Conservation (phyloP, 768 basidiomycete genomes). For the Ramaria sp. region DNA sequence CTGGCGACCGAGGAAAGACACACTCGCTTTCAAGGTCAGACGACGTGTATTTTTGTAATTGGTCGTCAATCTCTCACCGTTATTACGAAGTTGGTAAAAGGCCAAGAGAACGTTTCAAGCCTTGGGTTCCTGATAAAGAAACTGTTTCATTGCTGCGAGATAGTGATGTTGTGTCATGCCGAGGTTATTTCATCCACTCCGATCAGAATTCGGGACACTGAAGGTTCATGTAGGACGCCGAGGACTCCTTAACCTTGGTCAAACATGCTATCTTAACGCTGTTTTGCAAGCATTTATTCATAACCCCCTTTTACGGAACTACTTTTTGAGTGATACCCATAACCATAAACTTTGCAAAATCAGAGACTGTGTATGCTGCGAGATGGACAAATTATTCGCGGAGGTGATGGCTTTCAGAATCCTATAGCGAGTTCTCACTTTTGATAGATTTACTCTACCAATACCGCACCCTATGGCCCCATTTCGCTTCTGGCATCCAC, state of each 20-base stretch:
- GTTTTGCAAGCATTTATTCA: slow-evolving; percentile 82
- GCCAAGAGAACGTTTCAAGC: slow-evolving; percentile 34
- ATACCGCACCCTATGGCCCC: slow-evolving; percentile 62
- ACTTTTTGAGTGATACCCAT: slow-evolving; percentile 87
- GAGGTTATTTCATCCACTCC: slow-evolving; percentile 39
- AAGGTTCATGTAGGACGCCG: slow-evolving; percentile 44
- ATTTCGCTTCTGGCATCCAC: slow-evolving; percentile 73
- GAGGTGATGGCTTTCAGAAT: slow-evolving; percentile 33
- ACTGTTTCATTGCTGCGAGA: slow-evolving; percentile 37
- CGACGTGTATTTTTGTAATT: not conserved
- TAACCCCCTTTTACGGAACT: slow-evolving; percentile 82
- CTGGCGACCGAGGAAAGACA: slow-evolving; percentile 49
- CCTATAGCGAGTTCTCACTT: not conserved
- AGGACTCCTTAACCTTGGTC: slow-evolving; percentile 78
- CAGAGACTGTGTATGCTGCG: slow-evolving; percentile 78
- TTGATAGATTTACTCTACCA: slow-evolving; percentile 32
- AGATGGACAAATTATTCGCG: slow-evolving; percentile 80
- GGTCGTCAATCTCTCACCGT: slow-evolving; percentile 10
- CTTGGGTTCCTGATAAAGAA: slow-evolving; percentile 35
- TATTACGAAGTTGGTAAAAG: slow-evolving; percentile 25
- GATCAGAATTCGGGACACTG: not conserved
- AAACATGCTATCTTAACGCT: slow-evolving; percentile 91
- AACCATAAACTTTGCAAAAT: slow-evolving; percentile 59
- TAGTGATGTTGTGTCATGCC: slow-evolving; percentile 50
- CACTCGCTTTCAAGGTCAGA: slow-evolving; percentile 47